Base-by-base conservation (phyloP, 345 rosid species). In the Pelargonium nanum region DNA sequence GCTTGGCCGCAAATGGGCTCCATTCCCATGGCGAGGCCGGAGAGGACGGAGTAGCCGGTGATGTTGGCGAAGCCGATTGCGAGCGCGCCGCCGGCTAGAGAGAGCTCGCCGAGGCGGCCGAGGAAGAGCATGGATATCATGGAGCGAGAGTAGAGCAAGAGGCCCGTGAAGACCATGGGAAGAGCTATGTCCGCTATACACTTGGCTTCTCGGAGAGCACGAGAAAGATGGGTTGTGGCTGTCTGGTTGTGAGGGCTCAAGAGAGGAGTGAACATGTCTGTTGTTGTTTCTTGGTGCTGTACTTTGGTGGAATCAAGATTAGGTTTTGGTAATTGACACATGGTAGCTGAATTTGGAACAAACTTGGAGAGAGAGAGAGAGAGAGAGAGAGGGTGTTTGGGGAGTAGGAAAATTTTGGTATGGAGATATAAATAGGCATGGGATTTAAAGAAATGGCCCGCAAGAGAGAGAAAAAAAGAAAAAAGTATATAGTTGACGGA, bases 1-100 rank as follows among this genome's bases (percentile, higher is more conserved):
- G 96, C 96, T 72, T 87, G 97, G 28, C 89, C 89, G 19, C 97
- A 90, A 57, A 90, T 85, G 58, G 97, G 87, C 65, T 91, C 97
- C 96, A 91, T 85, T 16, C 97, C 97, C 68, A 83, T 72, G 65
- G 97, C 83, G 23, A 91, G 85, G 64, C 97, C 97, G 1, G 96
- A 84, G 59, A 88, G 89, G 58, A 91, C 72, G 5, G 95, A 87
- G 68, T 87, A 90, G 0, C 97, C 97, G 2, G 97, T 91, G 82
- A 88, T 88, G 74, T 91, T 91, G 19, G 89, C 97, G 55, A 91
- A 88, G 20, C 94, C 97, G 5, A 87, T 67, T 6, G 96, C 96
- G 0, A 90, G 87, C 0, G 97, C 87, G 23, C 97, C 97, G 0
- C 97, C 87, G 0, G 95, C 90, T 26, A 90, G 78, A 24, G 92